Percentiles rank a stretch among this genome's conserved stretches.
These are phyloP conservation scores for Pestalotiopsis fici DNA, from an alignment of 2,329 filamentous ascomycete genomes.

Conservation along the genomic window DNA sequence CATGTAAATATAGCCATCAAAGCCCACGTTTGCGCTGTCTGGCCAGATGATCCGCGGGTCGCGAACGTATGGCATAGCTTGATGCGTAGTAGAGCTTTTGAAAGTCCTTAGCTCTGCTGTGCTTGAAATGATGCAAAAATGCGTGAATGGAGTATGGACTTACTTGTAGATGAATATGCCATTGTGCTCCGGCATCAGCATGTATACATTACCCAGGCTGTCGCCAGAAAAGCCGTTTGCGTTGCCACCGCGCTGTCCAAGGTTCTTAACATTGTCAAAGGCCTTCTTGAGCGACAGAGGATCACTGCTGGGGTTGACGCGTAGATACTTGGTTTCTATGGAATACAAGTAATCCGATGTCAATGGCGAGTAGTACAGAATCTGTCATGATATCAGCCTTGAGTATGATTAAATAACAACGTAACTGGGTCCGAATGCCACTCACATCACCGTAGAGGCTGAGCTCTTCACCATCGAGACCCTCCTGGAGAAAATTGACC, in stretches of 20 bases:
- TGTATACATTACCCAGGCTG: slow-evolving; percentile 42
- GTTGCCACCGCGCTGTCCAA: slow-evolving; percentile 44
- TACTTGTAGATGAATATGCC: slow-evolving; percentile 44
- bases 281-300: slow-evolving; percentile 38
- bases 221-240: slow-evolving; percentile 47
- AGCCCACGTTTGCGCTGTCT: slow-evolving; percentile 39
- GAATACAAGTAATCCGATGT: slow-evolving; percentile 33
- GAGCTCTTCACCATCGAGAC: slow-evolving; percentile 30
- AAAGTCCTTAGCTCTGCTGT: background rate
- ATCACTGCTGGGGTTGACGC: slow-evolving; percentile 27
- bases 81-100: slow-evolving; percentile 29
- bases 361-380: slow-evolving; percentile 44
- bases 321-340: slow-evolving; percentile 35
- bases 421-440: background rate
- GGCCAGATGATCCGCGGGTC: slow-evolving; percentile 45
- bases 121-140: background rate
- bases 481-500: slow-evolving; percentile 29
- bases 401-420: no score
- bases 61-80: slow-evolving; percentile 36
- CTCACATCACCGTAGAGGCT: slow-evolving; percentile 26
- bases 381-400: slow-evolving; percentile 18
- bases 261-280: slow-evolving; percentile 43
- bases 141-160: background rate
- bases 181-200: slow-evolving; percentile 46
- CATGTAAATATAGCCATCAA: slow-evolving; percentile 47